phyloP scores from a whole-genome alignment of 2,329 filamentous ascomycete species.

The Ilyonectria sp. region DNA sequence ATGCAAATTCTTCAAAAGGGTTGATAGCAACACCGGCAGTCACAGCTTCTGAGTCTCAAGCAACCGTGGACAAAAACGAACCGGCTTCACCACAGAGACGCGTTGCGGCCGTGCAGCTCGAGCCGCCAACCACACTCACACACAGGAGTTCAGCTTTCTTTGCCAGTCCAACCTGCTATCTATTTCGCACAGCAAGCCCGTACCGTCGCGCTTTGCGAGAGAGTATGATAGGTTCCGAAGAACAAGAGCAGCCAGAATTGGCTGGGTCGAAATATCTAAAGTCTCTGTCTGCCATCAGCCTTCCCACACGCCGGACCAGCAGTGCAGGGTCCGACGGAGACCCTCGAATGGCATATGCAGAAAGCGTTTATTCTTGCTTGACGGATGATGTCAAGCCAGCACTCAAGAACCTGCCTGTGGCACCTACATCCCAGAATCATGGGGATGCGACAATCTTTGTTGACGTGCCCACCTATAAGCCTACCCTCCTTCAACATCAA shows the following conservation, averaged over 20 bases:
- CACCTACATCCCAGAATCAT: constrained; percentile 8
- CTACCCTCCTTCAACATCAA: constrained; percentile 46
- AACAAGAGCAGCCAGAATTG: constrained; percentile 42
- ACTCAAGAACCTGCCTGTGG: background rate
- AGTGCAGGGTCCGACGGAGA: constrained; percentile 58
- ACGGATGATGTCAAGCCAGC: constrained; percentile 42
- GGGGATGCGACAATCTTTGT: constrained; percentile 26
- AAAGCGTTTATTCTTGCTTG: constrained; percentile 64
- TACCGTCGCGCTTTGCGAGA: constrained; percentile 68
- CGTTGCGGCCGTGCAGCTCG: constrained; percentile 22
- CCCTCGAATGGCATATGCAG: constrained; percentile 57
- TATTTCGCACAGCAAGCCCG: constrained; percentile 70
- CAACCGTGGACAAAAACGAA: constrained; percentile 3
- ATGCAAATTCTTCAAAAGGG: background rate
- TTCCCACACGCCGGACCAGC: constrained; percentile 59
- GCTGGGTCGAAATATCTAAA: constrained; percentile 56
- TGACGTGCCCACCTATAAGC: constrained; percentile 32
- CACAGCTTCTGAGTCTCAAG: background rate
- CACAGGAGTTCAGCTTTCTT: constrained; percentile 66
- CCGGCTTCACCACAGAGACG: constrained; percentile 3
- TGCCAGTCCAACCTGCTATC: constrained; percentile 64
- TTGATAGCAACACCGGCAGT: background rate
- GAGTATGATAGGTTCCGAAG: constrained; percentile 58
- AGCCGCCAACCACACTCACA: constrained; percentile 51
- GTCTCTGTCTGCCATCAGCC: constrained; percentile 57